Base-by-base conservation (phyloP, 768 basidiomycete species). In the Collybiopsis confluens region DNA sequence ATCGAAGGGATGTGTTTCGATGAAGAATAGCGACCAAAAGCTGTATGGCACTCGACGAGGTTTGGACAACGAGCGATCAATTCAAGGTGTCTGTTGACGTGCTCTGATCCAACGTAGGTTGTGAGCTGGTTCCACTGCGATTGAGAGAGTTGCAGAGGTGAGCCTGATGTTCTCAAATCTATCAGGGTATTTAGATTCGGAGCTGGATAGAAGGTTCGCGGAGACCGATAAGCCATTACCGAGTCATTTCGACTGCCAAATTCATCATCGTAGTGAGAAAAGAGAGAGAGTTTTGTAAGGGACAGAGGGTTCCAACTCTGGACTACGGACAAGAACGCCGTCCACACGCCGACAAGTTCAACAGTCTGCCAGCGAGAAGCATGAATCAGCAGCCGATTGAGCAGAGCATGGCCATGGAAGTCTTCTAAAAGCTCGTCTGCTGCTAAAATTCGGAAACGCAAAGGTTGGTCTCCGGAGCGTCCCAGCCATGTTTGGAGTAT, bases 61-160 rank as follows among this genome's bases (percentile, higher is more conserved):
- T 48, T 36, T 15, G 47, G 33, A n/a, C 47, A 48, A 11, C 30
- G 35, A 5, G 35, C 13, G 21, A 48, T 36, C 11, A 48, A 23
- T 37, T 48, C 47, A 30, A 35, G 24, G 23, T 36, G 47, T 13
- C 23, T 21, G 20, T 35, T 36, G 1, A 33, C 11, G 35, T 36
- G 30, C 20, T 48, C 47, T 8, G 47, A 48, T 48, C 33, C 47
- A 23, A 48, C 33, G 33, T 48, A 48, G 1, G 47, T 48, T 21
- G 30, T 48, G 47, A 48, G 47, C 30, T 48, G 47, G 24, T 48
- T 48, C 47, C 47, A 48, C 6, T 30, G 47, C 6, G 37, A 37
- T 21, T 48, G 30, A 21, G 37, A 48, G 13, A n/a, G n/a, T n/a
- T 13, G 5, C 5, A 21, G 10, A n/a, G 47, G 37, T 4, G 26